A percentile compares a stretch with the other conserved stretches of the same genome.
Conservation (phyloP, 2,329 filamentous ascomycete species). For the Ophiostoma montium region DNA sequence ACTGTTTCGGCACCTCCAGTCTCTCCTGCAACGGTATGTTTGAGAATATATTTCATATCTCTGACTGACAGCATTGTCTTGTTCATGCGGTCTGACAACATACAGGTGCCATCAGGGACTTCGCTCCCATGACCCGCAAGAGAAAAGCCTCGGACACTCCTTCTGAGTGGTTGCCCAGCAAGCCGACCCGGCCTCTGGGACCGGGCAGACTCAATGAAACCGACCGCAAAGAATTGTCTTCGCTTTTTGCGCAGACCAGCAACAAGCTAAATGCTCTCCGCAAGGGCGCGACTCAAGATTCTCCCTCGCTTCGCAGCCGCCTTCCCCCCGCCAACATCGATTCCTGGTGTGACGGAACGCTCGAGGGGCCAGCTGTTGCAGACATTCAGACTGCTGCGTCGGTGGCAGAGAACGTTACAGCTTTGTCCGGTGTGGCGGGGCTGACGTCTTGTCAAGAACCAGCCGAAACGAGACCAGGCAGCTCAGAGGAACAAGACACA, state of each 20-base stretch:
- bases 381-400: neutral
- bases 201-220: too few species aligned
- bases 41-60: neutral
- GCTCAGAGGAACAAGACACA: too few species aligned
- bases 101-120: neutral
- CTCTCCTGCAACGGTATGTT: neutral
- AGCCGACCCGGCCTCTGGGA: neutral
- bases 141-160: neutral
- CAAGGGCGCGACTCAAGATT: neutral
- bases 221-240: neutral
- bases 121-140: neutral
- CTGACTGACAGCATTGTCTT: too few species aligned
- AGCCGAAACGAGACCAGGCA: too few species aligned
- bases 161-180: neutral
- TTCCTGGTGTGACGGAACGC: conserved; percentile 2
- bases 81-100: neutral
- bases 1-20: neutral
- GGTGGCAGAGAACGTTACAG: neutral
- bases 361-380: neutral
- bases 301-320: neutral
- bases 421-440: neutral
- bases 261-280: neutral
- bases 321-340: neutral
- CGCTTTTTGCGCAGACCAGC: neutral
- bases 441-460: too few species aligned